Conservation (phyloP, 2,329 filamentous ascomycete species). For the Diaporthe velutina region DNA sequence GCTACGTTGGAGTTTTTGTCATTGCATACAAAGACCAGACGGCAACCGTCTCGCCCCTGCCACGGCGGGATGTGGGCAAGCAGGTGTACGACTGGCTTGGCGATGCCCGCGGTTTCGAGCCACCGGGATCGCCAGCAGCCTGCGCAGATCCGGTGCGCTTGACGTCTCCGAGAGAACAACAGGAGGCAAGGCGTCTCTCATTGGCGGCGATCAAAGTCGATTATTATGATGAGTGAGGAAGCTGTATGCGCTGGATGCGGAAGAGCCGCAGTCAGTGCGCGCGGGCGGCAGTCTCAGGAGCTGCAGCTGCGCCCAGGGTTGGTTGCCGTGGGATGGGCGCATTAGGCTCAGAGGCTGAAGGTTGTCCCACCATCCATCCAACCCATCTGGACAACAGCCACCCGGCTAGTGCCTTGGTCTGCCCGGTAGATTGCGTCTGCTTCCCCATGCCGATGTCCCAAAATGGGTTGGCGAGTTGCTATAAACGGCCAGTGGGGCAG, state of each 20-base stretch:
- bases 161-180: background rate
- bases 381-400: background rate
- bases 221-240: background rate
- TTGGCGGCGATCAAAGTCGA: background rate
- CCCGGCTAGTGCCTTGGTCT: background rate
- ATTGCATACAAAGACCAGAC: slow-evolving; percentile 19
- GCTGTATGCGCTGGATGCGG: slow-evolving; percentile 9
- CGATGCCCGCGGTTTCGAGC: slow-evolving; percentile 18
- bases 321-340: background rate
- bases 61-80: slow-evolving; percentile 4
- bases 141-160: slow-evolving; percentile 19
- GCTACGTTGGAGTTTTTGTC: slow-evolving; percentile 14
- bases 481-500: background rate
- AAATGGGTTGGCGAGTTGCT: slow-evolving; percentile 1
- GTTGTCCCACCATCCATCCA: background rate
- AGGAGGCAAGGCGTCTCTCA: background rate
- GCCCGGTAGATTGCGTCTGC: slow-evolving; percentile 18
- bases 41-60: slow-evolving; percentile 17
- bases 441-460: background rate
- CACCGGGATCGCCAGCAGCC: slow-evolving; percentile 29
- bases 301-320: background rate
- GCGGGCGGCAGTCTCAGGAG: slow-evolving; percentile 21
- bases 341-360: background rate
- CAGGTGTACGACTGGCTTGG: background rate
- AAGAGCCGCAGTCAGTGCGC: slow-evolving; percentile 28